A percentile compares a stretch with the other conserved stretches of the same genome.
These are phyloP conservation scores for Juncus inflexus DNA, from an alignment of 176 grass and related monocot genomes.

Conservation along the genomic window DNA sequence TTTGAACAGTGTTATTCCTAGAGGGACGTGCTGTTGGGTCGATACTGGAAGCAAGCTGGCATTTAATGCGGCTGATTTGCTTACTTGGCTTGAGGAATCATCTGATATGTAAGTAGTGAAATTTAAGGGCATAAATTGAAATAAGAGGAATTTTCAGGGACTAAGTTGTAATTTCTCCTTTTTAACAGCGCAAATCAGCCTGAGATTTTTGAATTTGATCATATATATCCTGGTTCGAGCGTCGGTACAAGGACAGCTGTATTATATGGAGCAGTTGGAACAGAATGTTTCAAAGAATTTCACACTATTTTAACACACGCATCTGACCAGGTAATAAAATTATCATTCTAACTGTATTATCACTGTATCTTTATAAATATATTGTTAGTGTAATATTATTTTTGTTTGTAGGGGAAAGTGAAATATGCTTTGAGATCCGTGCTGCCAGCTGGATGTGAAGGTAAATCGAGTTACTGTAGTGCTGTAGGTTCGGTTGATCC, in stretches of 20 bases:
- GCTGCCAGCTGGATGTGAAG: conserved; percentile 72
- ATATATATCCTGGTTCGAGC: conserved; percentile 62
- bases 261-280: conserved; percentile 89
- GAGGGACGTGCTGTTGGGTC: conserved; percentile 85
- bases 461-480: conserved; percentile 70
- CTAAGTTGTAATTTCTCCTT: not conserved
- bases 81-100: conserved; percentile 57
- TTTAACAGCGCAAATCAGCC: conserved; percentile 49
- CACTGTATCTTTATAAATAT: not conserved
- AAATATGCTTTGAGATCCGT: conserved; percentile 80
- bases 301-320: conserved; percentile 67
- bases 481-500: conserved; percentile 74
- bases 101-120: conserved; percentile 45
- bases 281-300: conserved; percentile 89
- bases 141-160: too few relatives aligned
- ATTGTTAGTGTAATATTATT: not conserved
- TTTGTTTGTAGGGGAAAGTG: conserved; percentile 59
- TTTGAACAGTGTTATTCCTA: conserved; percentile 22
- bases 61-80: conserved; percentile 55
- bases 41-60: conserved; percentile 64
- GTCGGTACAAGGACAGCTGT: conserved; percentile 53
- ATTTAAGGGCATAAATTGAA: not conserved
- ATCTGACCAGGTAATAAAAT: conserved; percentile 63
- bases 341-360: not conserved
- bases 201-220: conserved; percentile 96